Conservation (phyloP, 495 filamentous ascomycete species). For the Trichoderma asperelloides region DNA sequence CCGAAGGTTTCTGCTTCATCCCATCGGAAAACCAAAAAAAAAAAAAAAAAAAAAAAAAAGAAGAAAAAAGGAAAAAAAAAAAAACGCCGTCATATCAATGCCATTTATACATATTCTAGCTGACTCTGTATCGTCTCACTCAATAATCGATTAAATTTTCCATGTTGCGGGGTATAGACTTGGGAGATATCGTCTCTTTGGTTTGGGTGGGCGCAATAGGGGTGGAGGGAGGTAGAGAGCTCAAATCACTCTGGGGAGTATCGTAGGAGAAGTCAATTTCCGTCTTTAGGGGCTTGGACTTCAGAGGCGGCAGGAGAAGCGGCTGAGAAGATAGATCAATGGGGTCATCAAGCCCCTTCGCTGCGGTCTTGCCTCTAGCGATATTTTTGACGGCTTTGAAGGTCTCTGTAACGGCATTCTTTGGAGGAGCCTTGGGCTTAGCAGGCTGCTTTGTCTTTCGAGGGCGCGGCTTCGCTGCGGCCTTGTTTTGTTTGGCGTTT, state of each 20-base stretch:
- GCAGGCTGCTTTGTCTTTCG: conserved; percentile 29
- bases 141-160: conserved; percentile 32
- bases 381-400: conserved; percentile 35
- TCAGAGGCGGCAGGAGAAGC: conserved; percentile 9
- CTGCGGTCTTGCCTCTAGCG: conserved; percentile 8
- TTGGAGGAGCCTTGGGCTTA: conserved; percentile 21
- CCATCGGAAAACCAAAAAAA: not conserved
- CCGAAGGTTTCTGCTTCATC: not conserved
- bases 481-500: conserved; percentile 29
- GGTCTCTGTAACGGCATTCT: conserved; percentile 27
- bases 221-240: not conserved
- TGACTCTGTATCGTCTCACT: not conserved
- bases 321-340: not conserved
- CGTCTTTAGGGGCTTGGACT: conserved; percentile 7
- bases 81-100: not conserved
- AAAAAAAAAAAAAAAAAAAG: not conserved
- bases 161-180: conserved; percentile 32
- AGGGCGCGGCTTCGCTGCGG: conserved; percentile 16
- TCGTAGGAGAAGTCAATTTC: conserved; percentile 14
- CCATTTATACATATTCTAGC: not conserved
- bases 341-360: not conserved
- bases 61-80: not conserved
- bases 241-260: conserved; percentile 16
- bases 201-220: not conserved
- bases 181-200: conserved; percentile 31